Evolutionary conservation across 169 alveolate species (phyloP).

Genomic region (Plasmodium cynomolgi): DNA sequence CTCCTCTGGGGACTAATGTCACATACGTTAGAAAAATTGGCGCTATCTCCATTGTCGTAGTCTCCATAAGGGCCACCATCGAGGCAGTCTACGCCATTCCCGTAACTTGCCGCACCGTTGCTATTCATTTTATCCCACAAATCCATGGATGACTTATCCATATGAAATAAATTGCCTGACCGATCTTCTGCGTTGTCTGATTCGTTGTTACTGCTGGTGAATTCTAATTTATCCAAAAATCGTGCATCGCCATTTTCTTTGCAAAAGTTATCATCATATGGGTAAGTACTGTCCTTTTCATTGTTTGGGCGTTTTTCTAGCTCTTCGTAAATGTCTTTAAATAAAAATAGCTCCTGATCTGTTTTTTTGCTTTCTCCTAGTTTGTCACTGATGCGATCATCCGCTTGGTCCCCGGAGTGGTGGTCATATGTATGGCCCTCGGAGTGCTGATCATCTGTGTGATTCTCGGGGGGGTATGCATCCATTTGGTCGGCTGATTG

Average conservation of each 20-base stretch:
- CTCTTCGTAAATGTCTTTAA: slow-evolving; percentile 68
- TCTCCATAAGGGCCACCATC: not conserved
- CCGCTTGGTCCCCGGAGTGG: not conserved
- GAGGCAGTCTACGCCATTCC: not conserved
- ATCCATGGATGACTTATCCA: slow-evolving; percentile 20
- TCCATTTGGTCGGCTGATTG: not conserved
- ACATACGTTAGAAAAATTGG: not conserved
- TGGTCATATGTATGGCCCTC: not conserved
- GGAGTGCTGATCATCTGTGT: not conserved
- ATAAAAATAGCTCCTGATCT: slow-evolving; percentile 12
- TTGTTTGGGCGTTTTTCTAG: slow-evolving; percentile 24
- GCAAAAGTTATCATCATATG: not conserved
- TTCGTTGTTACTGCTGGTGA: slow-evolving; percentile 33
- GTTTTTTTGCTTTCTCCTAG: slow-evolving; percentile 6
- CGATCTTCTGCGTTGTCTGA: slow-evolving; percentile 1
- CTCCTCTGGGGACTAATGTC: not conserved
- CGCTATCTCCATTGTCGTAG: not conserved
- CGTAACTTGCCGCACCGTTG: not conserved
- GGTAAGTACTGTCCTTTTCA: not conserved
- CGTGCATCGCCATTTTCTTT: slow-evolving; percentile 13
- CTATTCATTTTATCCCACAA: slow-evolving; percentile 13
- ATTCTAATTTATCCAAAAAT: slow-evolving; percentile 24
- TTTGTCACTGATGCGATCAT: not conserved
- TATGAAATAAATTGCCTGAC: slow-evolving; percentile 1
- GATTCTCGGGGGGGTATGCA: not conserved